Evolutionary conservation across 2,329 filamentous ascomycete species (phyloP).

Genomic region (Ophiostoma ips): DNA sequence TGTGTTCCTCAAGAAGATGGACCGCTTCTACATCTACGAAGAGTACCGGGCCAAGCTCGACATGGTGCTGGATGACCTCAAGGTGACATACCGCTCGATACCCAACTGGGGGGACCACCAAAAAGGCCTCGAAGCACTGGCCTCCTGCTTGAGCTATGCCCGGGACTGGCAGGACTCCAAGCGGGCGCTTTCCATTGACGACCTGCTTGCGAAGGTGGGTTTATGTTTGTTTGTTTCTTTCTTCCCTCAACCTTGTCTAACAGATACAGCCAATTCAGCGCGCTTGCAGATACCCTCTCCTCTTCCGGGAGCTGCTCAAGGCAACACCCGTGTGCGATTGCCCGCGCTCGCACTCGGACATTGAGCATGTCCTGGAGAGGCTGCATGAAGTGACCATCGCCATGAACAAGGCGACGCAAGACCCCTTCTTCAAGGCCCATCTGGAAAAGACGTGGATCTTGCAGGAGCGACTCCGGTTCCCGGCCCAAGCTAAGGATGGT

Average conservation of each 20-base stretch:
- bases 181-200: constrained; percentile 69
- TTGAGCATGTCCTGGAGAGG: constrained; percentile 58
- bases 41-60: constrained; percentile 88
- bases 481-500: constrained; percentile 38
- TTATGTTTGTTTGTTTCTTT: not conserved
- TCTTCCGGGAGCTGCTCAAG: constrained; percentile 73
- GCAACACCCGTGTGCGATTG: constrained; percentile 76
- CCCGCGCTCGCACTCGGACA: constrained; percentile 65
- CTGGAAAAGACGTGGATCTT: constrained; percentile 76
- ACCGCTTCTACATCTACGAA: constrained; percentile 74
- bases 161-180: constrained; percentile 49
- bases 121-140: constrained; percentile 70
- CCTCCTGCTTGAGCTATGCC: constrained; percentile 58
- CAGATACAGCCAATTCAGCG: constrained; percentile 73
- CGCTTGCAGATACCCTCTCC: constrained; percentile 77
- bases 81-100: constrained; percentile 51
- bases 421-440: constrained; percentile 51
- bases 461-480: constrained; percentile 67
- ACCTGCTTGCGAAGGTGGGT: constrained; percentile 75
- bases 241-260: not conserved
- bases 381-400: constrained; percentile 62
- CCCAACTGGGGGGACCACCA: constrained; percentile 70
- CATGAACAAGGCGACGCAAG: constrained; percentile 75
- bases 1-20: constrained; percentile 54
- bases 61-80: constrained; percentile 65